These are phyloP conservation scores for Colletotrichum phormii DNA, from an alignment of 2,329 filamentous ascomycete species.

Conservation along the genomic window DNA sequence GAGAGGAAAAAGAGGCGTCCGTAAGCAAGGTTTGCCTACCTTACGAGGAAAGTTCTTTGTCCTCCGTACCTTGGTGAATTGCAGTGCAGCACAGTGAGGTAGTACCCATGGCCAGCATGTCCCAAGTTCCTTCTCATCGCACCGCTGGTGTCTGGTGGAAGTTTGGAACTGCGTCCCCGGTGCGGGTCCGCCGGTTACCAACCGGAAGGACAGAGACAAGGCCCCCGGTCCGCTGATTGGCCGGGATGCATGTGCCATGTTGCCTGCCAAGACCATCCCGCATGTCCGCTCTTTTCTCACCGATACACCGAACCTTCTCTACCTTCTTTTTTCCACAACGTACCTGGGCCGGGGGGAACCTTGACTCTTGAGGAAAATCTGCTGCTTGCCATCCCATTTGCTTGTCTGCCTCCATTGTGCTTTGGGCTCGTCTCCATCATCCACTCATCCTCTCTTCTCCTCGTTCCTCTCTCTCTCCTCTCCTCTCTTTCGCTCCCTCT, in stretches of 20 bases:
- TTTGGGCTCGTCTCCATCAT: neutral
- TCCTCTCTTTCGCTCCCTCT: neutral
- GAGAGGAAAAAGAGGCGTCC: neutral
- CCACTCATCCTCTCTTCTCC: neutral
- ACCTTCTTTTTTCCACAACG: constrained; percentile 6
- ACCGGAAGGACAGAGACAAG: constrained; percentile 33
- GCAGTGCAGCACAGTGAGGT: too few species aligned
- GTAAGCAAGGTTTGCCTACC: neutral
- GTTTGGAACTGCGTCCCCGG: neutral
- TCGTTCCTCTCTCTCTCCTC: neutral
- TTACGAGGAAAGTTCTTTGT: too few species aligned
- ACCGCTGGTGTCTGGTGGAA: neutral
- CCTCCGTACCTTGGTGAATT: too few species aligned
- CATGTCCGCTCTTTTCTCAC: constrained; percentile 35
- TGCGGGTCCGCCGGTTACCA: constrained; percentile 30
- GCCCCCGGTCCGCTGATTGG: constrained; percentile 24
- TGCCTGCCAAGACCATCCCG: constrained; percentile 29
- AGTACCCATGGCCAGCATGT: neutral
- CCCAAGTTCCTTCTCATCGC: neutral
- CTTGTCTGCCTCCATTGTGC: neutral
- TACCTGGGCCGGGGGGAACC: neutral
- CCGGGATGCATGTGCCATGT: constrained; percentile 21
- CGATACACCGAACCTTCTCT: constrained; percentile 37
- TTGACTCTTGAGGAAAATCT: constrained; percentile 24
- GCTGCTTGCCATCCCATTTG: constrained; percentile 11